phyloP scores from a whole-genome alignment of 2,329 filamentous ascomycete species.

The Conoideocrella luteorostrata region DNA sequence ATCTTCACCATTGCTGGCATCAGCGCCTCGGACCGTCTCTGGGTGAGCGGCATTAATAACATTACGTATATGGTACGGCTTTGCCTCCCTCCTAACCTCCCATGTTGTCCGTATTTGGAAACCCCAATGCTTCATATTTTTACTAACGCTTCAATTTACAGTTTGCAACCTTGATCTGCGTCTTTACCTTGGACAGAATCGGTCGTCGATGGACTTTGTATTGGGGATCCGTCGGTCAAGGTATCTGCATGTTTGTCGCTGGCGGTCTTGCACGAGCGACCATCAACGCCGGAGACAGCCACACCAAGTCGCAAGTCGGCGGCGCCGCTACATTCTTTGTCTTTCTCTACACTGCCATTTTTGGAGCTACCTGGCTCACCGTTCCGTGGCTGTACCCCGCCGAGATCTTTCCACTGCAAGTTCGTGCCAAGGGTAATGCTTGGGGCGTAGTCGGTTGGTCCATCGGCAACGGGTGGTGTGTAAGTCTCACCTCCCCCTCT shows the following conservation, averaged over 20 bases:
- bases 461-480: slow-evolving; percentile 49
- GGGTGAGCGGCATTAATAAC: slow-evolving; percentile 53
- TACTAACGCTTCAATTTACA: background rate
- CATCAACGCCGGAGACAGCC: slow-evolving; percentile 34
- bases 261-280: slow-evolving; percentile 53
- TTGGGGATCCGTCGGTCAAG: slow-evolving; percentile 59
- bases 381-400: slow-evolving; percentile 59
- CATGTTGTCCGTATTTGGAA: no score
- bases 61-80: slow-evolving; percentile 39
- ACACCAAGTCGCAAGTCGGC: slow-evolving; percentile 45
- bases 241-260: slow-evolving; percentile 60
- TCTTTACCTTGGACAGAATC: slow-evolving; percentile 64
- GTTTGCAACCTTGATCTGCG: slow-evolving; percentile 60
- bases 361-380: slow-evolving; percentile 41
- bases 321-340: slow-evolving; percentile 64
- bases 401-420: slow-evolving; percentile 50
- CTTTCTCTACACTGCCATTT: slow-evolving; percentile 45
- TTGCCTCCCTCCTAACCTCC: background rate
- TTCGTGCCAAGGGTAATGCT: slow-evolving; percentile 53
- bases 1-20: slow-evolving; percentile 65
- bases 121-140: no score
- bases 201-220: slow-evolving; percentile 64
- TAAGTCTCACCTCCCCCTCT: slow-evolving; percentile 58
- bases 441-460: slow-evolving; percentile 56
- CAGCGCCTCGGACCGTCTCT: slow-evolving; percentile 51